phyloP scores from a whole-genome alignment of 345 rosid species.

The Pelargonium nanum region DNA sequence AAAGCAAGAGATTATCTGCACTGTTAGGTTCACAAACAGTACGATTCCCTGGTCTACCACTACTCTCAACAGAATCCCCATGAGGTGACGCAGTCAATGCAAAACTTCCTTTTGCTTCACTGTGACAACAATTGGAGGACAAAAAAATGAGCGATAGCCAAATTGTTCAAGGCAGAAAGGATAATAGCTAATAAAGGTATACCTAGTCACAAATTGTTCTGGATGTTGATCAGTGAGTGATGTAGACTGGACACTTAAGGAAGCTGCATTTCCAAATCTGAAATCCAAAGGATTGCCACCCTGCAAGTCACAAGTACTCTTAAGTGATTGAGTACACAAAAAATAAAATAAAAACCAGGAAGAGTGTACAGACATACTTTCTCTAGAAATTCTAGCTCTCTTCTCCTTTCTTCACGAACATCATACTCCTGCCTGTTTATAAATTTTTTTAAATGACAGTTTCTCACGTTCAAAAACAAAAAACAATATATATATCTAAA shows the following conservation, averaged over 20 bases:
- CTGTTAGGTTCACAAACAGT: constrained; percentile 61
- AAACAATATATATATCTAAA: constrained; percentile 1
- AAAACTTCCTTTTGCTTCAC: constrained; percentile 92
- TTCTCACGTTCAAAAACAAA: background rate
- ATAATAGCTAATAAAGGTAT: constrained; percentile 19
- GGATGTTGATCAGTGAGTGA: constrained; percentile 72
- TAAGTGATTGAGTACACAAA: constrained; percentile 1
- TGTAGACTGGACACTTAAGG: constrained; percentile 85
- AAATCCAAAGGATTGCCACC: constrained; percentile 99
- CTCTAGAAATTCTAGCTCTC: constrained; percentile 89
- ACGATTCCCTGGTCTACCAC: constrained; percentile 68
- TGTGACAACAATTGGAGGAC: constrained; percentile 24
- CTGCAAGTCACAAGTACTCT: constrained; percentile 32
- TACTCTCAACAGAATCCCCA: constrained; percentile 91
- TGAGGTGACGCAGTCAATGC: constrained; percentile 79
- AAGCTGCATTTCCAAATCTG: constrained; percentile 59
- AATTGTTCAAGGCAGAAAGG: constrained; percentile 4
- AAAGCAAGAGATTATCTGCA: constrained; percentile 68
- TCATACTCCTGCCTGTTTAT: constrained; percentile 97
- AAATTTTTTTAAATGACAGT: constrained; percentile 12
- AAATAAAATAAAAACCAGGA: constrained; percentile 5
- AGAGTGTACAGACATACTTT: constrained; percentile 50
- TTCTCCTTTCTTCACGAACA: constrained; percentile 83
- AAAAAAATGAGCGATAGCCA: constrained; percentile 11
- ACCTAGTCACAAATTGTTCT: constrained; percentile 77